Conservation (phyloP, 139 green algal genomes). For the Chlamydomonas incerta region DNA sequence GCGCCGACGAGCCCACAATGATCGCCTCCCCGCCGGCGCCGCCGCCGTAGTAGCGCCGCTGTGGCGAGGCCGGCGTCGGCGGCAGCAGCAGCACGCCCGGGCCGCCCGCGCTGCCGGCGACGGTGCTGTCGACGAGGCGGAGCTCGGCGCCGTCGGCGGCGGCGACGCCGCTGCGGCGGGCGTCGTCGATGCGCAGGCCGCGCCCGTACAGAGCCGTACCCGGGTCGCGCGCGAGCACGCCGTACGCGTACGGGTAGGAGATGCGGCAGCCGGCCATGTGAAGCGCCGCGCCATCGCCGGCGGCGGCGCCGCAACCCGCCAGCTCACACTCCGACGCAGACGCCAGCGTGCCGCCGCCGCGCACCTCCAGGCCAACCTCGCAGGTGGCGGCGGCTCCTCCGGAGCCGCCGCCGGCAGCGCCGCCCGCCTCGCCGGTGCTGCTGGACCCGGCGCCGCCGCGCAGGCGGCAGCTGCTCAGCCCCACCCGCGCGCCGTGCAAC, state of each 20-base stretch:
- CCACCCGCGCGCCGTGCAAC: background rate
- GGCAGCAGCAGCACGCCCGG: background rate
- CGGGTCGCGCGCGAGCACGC: background rate
- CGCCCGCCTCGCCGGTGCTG: background rate
- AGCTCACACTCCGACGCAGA: background rate
- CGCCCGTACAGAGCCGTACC: background rate
- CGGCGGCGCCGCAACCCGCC: background rate
- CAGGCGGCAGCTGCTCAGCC: background rate
- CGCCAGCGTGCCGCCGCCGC: background rate
- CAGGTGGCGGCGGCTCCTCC: background rate
- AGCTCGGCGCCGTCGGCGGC: background rate
- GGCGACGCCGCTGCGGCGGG: background rate
- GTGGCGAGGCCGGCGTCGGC: too few relatives aligned
- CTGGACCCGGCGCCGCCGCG: background rate
- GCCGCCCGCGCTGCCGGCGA: background rate
- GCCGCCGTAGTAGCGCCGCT: too few relatives aligned
- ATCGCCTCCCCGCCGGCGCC: background rate
- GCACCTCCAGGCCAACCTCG: background rate
- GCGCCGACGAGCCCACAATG: too few relatives aligned
- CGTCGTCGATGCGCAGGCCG: conserved; percentile 1
- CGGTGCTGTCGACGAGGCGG: background rate
- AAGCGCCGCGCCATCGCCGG: background rate
- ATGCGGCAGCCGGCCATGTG: background rate
- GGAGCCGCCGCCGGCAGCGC: background rate
- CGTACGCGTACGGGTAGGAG: background rate